phyloP scores from a whole-genome alignment of 495 filamentous ascomycete species.

The Lophium mytilinum region DNA sequence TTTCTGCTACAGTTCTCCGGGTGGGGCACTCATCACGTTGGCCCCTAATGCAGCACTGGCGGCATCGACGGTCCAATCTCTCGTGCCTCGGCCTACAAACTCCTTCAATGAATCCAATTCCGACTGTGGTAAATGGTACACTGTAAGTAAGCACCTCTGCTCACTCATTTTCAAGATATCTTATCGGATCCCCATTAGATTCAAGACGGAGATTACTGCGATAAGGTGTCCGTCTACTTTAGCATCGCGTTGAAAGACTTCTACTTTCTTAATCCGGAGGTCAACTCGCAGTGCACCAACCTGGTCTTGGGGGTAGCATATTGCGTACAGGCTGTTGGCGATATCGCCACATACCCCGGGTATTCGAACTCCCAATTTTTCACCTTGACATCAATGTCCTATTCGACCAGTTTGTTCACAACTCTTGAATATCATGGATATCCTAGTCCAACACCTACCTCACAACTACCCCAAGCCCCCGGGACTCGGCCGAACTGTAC shows the following conservation, averaged over 20 bases:
- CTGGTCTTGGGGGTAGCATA: conserved; percentile 13
- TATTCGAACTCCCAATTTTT: conserved; percentile 3
- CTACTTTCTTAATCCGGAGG: conserved; percentile 22
- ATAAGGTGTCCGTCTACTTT: conserved; percentile 3
- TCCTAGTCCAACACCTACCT: neutral
- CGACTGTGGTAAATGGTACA: neutral
- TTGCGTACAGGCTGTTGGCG: conserved; percentile 22
- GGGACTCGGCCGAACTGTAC: neutral
- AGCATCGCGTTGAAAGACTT: conserved; percentile 14
- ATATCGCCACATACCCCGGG: conserved; percentile 19
- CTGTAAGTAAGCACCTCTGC: neutral
- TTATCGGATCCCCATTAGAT: neutral
- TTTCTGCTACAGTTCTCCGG: too few relatives aligned
- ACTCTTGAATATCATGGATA: neutral
- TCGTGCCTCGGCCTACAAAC: neutral
- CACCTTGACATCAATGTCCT: neutral
- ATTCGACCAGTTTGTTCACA: neutral
- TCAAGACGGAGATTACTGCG: conserved; percentile 21
- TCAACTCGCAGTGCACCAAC: conserved; percentile 15
- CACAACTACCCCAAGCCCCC: neutral
- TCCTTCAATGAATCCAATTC: neutral
- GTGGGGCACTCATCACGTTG: too few relatives aligned
- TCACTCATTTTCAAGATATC: neutral
- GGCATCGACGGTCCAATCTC: too few relatives aligned
- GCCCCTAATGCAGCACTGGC: too few relatives aligned